Evolutionary conservation across 2,329 filamentous ascomycete genomes (phyloP).

Genomic region (Fusarium drepaniforme): DNA sequence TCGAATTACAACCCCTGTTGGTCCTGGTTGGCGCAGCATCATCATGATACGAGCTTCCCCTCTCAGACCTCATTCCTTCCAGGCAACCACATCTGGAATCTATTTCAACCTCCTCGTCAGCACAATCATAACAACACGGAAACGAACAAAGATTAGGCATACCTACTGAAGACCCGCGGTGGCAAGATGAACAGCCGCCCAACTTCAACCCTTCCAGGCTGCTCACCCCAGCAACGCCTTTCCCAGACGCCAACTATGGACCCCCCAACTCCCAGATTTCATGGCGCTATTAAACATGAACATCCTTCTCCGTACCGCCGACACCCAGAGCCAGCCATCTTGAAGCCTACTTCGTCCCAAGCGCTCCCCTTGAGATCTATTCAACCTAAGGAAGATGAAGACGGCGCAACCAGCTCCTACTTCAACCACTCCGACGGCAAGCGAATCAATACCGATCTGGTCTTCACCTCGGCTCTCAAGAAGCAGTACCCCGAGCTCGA

Average conservation of each 20-base stretch:
- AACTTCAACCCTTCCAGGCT: neutral
- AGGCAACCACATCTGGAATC: neutral
- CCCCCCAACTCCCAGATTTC: neutral
- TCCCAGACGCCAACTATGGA: neutral
- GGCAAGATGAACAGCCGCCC: neutral
- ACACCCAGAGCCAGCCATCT: neutral
- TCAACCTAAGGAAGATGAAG: neutral
- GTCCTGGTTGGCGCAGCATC: neutral
- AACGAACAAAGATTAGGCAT: neutral
- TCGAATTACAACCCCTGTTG: neutral
- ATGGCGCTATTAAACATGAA: neutral
- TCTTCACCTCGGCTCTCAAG: slow-evolving; percentile 56
- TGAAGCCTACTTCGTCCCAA: neutral
- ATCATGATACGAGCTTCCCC: neutral
- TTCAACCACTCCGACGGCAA: slow-evolving; percentile 56
- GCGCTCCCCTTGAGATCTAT: neutral
- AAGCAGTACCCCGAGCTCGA: slow-evolving; percentile 58
- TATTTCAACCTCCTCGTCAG: neutral
- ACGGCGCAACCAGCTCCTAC: slow-evolving; percentile 10
- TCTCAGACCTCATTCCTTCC: neutral
- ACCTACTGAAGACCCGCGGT: neutral
- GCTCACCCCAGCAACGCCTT: neutral
- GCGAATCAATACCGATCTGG: slow-evolving; percentile 57
- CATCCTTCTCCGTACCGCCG: neutral
- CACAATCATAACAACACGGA: neutral